Evolutionary conservation across 176 grass and related monocot species (phyloP), one percentile per base, ranked within the genome.

Genomic region (Dendrocalamus sinicus): DNA sequence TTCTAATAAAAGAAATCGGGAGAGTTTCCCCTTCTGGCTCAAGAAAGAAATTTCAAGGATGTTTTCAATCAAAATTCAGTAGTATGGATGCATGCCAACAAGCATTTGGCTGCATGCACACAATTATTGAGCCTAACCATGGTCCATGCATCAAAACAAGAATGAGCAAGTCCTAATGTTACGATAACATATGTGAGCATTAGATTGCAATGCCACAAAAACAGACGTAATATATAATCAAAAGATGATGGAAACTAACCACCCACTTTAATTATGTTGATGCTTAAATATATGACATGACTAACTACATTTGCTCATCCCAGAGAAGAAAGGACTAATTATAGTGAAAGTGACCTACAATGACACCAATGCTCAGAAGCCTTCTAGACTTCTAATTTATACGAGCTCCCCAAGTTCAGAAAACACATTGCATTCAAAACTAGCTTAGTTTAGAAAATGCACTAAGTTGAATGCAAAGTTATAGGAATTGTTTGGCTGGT

Each of bases 361-460:
- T 19, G 30, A 75, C 26, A 37, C 26, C 51, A 55, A 28, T 51
- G 71, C 46, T 50, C 46, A 30, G 14, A 73, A 28, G 71, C 12
- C n/a, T 32, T 47, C 24, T 51, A 16, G 46, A 6, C 3, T 52
- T 24, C 46, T 51, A 30, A 32, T 52, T n/a, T 24, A 75, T 48
- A 35, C 4, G 26, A 54, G 72, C 28, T 53, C 72, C 7, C 30
- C 28, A 66, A 66, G 43, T 80, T 80, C 60, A 79, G 24, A 79
- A 76, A 28, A 66, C 10, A 63, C 40, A 51, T 3, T 8, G 1
- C 51, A 15, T 53, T 17, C 51, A 53, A 53, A 17, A 17, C 26
- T 67, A 66, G 43, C 66, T 80, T 23, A 66, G 43, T 50, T 80
- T 23, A 79, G 43, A 66, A 76, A 28, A 66, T 47, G 44, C 40